Percentiles rank a stretch among this genome's conserved stretches.
Evolutionary conservation across 176 grass and related monocot genomes (phyloP).

Genomic region (Echinochloa phyllopogon): DNA sequence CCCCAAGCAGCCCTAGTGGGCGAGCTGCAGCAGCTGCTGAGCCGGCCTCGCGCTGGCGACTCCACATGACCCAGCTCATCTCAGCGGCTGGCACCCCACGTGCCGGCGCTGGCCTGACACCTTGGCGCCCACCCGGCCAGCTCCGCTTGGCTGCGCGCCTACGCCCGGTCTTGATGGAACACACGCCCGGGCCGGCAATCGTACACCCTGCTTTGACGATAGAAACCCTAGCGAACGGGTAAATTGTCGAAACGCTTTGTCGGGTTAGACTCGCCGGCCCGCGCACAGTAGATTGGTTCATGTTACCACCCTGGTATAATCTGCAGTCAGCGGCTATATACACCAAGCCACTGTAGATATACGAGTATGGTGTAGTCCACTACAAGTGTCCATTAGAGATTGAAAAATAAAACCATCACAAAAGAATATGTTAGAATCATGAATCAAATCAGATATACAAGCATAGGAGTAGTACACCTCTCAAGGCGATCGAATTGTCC

Average conservation of each 20-base stretch:
- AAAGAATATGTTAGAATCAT: no score
- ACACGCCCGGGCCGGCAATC: neutral
- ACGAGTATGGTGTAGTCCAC: neutral
- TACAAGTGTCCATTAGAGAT: no score
- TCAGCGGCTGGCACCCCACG: neutral
- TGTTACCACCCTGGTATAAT: neutral
- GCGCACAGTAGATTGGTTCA: neutral
- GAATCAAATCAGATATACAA: no score
- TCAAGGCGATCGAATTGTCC: no score
- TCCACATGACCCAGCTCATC: slow-evolving; percentile 36
- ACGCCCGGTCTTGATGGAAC: neutral
- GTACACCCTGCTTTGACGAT: neutral
- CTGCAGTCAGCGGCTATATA: neutral
- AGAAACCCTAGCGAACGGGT: neutral
- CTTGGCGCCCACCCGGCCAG: neutral
- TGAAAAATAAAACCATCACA: no score
- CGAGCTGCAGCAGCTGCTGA: neutral
- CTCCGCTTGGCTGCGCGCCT: neutral
- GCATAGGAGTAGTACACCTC: no score
- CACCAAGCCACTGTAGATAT: neutral
- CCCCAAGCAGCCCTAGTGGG: neutral
- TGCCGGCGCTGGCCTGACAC: slow-evolving; percentile 45
- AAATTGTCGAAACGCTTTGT: neutral
- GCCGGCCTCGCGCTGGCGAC: neutral
- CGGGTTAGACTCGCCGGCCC: neutral